Conservation (phyloP, 2,329 filamentous ascomycete species). For the Arthrobotrys sphaeroides region DNA sequence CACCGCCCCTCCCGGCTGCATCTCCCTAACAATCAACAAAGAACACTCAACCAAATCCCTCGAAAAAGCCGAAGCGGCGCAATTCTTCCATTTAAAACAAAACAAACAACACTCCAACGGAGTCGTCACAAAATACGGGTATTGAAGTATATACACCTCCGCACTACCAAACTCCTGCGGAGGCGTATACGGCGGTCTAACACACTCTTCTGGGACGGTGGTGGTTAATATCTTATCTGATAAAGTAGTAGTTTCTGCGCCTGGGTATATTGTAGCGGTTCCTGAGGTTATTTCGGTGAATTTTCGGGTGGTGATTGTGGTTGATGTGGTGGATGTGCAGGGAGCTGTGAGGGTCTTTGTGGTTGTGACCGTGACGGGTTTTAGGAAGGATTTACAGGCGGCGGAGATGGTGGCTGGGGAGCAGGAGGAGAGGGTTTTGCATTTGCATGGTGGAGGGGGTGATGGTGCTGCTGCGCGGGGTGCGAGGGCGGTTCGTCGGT, state of each 20-base stretch:
- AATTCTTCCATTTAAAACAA: not conserved
- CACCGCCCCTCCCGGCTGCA: not conserved
- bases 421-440: not conserved
- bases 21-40: not conserved
- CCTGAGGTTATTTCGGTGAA: constrained; percentile 3
- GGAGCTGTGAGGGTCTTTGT: not conserved
- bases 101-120: not conserved
- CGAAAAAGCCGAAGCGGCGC: not conserved
- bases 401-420: not conserved
- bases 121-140: not conserved
- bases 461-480: not conserved
- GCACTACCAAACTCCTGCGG: not conserved
- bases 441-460: not conserved
- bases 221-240: not conserved
- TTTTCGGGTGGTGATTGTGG: not conserved
- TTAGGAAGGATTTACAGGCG: constrained; percentile 5
- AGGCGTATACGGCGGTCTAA: not conserved
- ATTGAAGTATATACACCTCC: not conserved
- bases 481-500: not conserved
- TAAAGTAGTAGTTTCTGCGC: not conserved
- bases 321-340: not conserved
- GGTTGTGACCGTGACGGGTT: not conserved
- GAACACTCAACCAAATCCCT: not conserved
- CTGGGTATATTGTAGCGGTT: not conserved
- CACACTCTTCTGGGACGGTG: not conserved